Evolutionary conservation across 768 basidiomycete genomes (phyloP), one percentile per base, ranked within the genome.

Genomic region (Lactarius tabidus): DNA sequence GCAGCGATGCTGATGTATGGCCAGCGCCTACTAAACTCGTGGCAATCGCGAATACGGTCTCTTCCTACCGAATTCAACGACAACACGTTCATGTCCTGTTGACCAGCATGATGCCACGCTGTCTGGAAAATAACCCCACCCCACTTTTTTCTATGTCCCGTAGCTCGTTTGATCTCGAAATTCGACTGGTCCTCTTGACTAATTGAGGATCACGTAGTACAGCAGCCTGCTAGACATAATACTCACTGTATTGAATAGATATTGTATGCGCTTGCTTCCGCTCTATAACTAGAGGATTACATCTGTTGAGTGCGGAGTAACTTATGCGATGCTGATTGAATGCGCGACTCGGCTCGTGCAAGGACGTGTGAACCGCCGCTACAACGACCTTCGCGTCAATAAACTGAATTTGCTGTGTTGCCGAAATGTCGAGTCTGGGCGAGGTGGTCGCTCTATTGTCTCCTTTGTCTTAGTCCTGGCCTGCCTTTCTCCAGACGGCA

Each of bases 381-480:
- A 26, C 48, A 51, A 51, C 48, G 23, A 51, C 48, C 48, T 12
- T 51, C 48, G 28, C 23, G 48, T 51, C 48, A 51, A 14, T 26
- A 43, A 55, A 23, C 31, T 31, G 39, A 26, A 55, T 23, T 56
- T 57, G 55, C 43, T 17, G 31, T 18, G 33, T 59, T 59, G 38
- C 43, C 53, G 45, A 53, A 14, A 57, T 55, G 45, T 57, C 20
- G 9, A 35, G 12, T 4, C 29, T 33, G 28, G 48, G 31, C 29
- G 31, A 31, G 28, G 29, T 26, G 65, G 54, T 59, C 48, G 39
- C 23, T 53, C 35, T 53, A 23, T 55, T 58, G 56, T 57, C 4
- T 52, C 31, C 20, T 29, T 48, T 58, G 28, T 41, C 33, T 33
- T 53, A 52, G 29, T 10, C 33, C 57, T 39, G 52, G 51, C 23